These are phyloP conservation scores for Pyrus betulifolia DNA, from an alignment of 306 rosid species.

Conservation along the genomic window DNA sequence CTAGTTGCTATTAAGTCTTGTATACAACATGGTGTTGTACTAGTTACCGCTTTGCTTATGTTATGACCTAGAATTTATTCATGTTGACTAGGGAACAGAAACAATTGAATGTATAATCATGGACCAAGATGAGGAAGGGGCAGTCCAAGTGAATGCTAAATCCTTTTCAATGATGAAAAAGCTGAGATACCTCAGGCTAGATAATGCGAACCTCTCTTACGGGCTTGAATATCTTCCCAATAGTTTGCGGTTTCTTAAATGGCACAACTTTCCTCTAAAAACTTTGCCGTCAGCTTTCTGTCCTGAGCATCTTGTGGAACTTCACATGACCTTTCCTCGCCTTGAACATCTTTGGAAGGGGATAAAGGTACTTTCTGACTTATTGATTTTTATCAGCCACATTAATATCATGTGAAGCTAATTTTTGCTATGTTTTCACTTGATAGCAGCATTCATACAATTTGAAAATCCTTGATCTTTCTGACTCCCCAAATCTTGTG, in stretches of 20 bases:
- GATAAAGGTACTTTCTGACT: not conserved
- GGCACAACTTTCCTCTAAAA: conserved; percentile 3
- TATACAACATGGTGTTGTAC: not conserved
- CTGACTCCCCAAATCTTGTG: not conserved
- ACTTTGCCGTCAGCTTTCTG: not conserved
- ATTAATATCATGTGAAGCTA: not conserved
- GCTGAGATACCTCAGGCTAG: conserved; percentile 1
- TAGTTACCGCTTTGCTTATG: not conserved
- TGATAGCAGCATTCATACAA: not conserved
- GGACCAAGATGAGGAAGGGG: fast-evolving
- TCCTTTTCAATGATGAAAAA: conserved; percentile 19
- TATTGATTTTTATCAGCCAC: not conserved
- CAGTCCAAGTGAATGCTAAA: not conserved
- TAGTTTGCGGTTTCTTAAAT: conserved; percentile 2
- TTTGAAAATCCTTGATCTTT: not conserved
- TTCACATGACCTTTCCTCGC: not conserved
- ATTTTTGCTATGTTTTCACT: not conserved
- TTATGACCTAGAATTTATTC: too few species aligned
- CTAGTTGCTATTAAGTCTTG: not conserved
- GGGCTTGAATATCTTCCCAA: conserved; percentile 5
- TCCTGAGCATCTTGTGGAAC: not conserved
- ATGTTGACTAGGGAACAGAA: not conserved
- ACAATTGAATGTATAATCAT: not conserved
- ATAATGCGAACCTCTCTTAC: not conserved
- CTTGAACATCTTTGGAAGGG: not conserved